Percentiles rank a stretch among this genome's conserved stretches.
Evolutionary conservation across 305 asterid genomes (phyloP).

Genomic region (Fraxinus sp.): DNA sequence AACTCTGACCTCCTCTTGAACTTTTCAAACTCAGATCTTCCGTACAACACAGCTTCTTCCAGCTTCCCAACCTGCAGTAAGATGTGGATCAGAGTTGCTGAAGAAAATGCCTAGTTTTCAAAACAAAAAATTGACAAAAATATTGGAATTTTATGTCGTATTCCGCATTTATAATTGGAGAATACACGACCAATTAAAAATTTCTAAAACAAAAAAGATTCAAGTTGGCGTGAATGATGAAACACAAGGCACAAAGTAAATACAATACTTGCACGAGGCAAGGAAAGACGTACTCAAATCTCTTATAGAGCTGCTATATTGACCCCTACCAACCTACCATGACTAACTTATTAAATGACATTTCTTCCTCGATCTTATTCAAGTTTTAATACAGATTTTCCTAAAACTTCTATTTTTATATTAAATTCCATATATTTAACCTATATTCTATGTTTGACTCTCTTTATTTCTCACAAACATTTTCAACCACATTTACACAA

Average conservation of each 20-base stretch:
- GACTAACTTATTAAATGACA: background rate
- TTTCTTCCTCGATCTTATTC: background rate
- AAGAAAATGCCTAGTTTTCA: background rate
- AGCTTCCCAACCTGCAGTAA: conserved; percentile 55
- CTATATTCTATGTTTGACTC: no score
- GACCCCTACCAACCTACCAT: background rate
- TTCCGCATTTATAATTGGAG: background rate
- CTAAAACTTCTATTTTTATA: background rate
- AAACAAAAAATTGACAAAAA: background rate
- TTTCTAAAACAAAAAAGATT: background rate
- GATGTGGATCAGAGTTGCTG: conserved; percentile 22
- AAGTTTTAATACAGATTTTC: background rate
- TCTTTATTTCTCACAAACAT: no score
- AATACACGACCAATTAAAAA: background rate
- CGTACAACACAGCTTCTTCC: conserved; percentile 68
- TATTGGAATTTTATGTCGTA: background rate
- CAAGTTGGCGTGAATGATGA: background rate
- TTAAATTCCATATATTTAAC: background rate
- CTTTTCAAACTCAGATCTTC: conserved; percentile 67
- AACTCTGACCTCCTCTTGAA: conserved; percentile 50
- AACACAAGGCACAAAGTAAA: background rate
- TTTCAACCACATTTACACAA: no score
- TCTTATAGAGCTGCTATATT: background rate
- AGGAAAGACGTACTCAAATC: background rate
- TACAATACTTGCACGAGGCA: conserved; percentile 11